Percentiles rank a stretch among this genome's conserved stretches.
Conservation (phyloP, 768 basidiomycete genomes). For the Macrolepiota fuliginosa region DNA sequence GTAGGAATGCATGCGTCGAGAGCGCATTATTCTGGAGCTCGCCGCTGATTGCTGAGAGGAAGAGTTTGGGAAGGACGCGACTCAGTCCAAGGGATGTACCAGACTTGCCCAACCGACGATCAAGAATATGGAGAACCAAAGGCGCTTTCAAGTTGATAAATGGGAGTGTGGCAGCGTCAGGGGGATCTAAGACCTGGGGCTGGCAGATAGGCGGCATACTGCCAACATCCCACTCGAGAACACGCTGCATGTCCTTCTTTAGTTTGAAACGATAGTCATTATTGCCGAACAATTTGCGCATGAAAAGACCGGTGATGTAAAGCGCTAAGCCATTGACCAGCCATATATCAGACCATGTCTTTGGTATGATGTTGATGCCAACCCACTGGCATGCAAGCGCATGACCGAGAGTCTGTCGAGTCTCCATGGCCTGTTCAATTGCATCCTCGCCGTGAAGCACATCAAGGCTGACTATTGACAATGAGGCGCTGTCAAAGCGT, state of each 20-base stretch:
- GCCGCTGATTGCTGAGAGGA: slow-evolving; percentile 89
- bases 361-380: slow-evolving; percentile 93
- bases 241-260: slow-evolving; percentile 95
- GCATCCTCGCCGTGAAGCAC: slow-evolving; percentile 84
- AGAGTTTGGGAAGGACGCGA: slow-evolving; percentile 92
- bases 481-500: slow-evolving; percentile 81
- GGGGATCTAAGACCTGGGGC: slow-evolving; percentile 81
- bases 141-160: slow-evolving; percentile 96
- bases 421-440: slow-evolving; percentile 92
- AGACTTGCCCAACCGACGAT: slow-evolving; percentile 89
- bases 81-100: slow-evolving; percentile 94
- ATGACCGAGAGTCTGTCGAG: slow-evolving; percentile 81
- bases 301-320: slow-evolving; percentile 86
- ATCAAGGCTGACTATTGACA: slow-evolving; percentile 78
- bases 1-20: slow-evolving; percentile 86
- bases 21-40: slow-evolving; percentile 84
- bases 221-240: slow-evolving; percentile 84
- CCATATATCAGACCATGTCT: slow-evolving; percentile 93
- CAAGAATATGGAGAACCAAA: slow-evolving; percentile 94
- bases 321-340: slow-evolving; percentile 92
- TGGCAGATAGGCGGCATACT: slow-evolving; percentile 92
- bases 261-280: slow-evolving; percentile 96
- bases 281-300: slow-evolving; percentile 85
- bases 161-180: slow-evolving; percentile 72
- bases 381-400: slow-evolving; percentile 95